Conservation (phyloP, 345 rosid genomes). For the Carallia brachiata region DNA sequence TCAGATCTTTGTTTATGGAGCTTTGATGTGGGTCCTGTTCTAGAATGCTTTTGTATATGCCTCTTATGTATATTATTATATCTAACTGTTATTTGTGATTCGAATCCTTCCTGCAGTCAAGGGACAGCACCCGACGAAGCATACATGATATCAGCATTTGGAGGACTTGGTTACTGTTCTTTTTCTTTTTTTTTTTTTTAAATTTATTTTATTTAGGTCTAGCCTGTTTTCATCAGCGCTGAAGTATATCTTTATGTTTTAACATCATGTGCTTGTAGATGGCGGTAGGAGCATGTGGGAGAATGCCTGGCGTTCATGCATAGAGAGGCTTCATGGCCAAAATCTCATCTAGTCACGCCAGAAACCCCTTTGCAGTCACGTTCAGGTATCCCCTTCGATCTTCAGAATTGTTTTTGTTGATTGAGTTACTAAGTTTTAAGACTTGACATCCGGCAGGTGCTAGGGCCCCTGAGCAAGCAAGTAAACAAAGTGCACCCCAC, state of each 20-base stretch:
- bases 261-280: conserved; percentile 45
- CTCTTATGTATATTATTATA: not conserved
- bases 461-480: conserved; percentile 47
- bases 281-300: conserved; percentile 86
- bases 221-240: not conserved
- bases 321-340: conserved; percentile 56
- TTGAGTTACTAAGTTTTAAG: conserved; percentile 18
- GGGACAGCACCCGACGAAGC: conserved; percentile 92
- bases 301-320: conserved; percentile 65
- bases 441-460: conserved; percentile 30
- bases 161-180: conserved; percentile 68
- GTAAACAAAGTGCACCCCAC: conserved; percentile 41
- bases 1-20: conserved; percentile 97
- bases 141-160: conserved; percentile 95
- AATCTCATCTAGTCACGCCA: conserved; percentile 40
- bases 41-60: not conserved
- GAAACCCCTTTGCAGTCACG: conserved; percentile 70
- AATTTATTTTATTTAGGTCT: not conserved
- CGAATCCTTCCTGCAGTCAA: conserved; percentile 56
- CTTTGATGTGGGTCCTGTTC: conserved; percentile 68
- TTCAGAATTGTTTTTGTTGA: not conserved
- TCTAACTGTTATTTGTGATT: conserved; percentile 8
- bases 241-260: conserved; percentile 14
- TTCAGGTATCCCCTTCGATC: conserved; percentile 46
- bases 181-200: conserved; percentile 14